Evolutionary conservation across 805 yeast species (phyloP).

Genomic region (Metschnikowia colocasiae): DNA sequence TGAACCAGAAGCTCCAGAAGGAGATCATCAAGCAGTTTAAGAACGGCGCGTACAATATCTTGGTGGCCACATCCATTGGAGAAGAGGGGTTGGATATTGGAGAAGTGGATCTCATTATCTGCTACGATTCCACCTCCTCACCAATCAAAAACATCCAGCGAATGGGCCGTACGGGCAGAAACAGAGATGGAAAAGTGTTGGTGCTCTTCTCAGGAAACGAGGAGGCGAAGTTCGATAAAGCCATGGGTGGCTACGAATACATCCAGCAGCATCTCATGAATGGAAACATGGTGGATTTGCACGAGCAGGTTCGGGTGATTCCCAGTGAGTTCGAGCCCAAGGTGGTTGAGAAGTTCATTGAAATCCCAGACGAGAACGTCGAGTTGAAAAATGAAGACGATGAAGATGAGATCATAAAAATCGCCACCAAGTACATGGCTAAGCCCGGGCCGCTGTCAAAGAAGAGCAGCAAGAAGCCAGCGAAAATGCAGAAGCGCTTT

Average conservation of each 20-base stretch:
- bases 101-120: slow-evolving; percentile 89
- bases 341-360: slow-evolving; percentile 54
- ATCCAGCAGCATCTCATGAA: slow-evolving; percentile 67
- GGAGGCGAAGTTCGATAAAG: slow-evolving; percentile 70
- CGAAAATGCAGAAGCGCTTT: slow-evolving; percentile 42
- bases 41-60: slow-evolving; percentile 65
- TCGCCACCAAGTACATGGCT: slow-evolving; percentile 64
- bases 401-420: slow-evolving; percentile 60
- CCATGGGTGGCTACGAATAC: slow-evolving; percentile 77
- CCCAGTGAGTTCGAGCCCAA: slow-evolving; percentile 56
- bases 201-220: slow-evolving; percentile 76
- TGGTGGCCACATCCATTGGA: slow-evolving; percentile 96
- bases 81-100: slow-evolving; percentile 99
- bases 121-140: slow-evolving; percentile 89
- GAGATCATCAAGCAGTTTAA: slow-evolving; percentile 72
- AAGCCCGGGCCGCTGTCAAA: slow-evolving; percentile 13
- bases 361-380: slow-evolving; percentile 67
- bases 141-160: slow-evolving; percentile 92
- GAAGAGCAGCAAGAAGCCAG: slow-evolving; percentile 16
- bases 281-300: slow-evolving; percentile 42
- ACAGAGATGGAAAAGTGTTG: slow-evolving; percentile 79
- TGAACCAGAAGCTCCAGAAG: slow-evolving; percentile 88
- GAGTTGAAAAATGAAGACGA: slow-evolving; percentile 54
- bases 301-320: slow-evolving; percentile 60
- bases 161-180: slow-evolving; percentile 98